phyloP scores from a whole-genome alignment of 257 asterid genomes.

The Lithospermum erythrorhizon region DNA sequence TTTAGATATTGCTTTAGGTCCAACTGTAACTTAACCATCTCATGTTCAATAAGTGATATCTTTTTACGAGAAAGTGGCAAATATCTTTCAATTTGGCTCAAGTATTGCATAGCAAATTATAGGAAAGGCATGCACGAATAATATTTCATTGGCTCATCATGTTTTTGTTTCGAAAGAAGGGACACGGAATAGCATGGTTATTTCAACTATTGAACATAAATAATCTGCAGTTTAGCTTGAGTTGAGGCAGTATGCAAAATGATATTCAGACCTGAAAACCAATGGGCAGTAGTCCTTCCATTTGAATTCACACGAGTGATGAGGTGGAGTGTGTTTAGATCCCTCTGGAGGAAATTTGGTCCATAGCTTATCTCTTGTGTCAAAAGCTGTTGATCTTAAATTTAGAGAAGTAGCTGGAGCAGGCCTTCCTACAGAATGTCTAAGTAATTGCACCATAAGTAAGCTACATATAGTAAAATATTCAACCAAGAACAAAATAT shows the following conservation, averaged over 20 bases:
- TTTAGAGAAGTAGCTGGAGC: slow-evolving; percentile 61
- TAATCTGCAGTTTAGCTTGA: too few relatives aligned
- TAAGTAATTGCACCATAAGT: slow-evolving; percentile 28
- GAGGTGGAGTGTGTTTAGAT: slow-evolving; percentile 88
- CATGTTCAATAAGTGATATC: too few relatives aligned
- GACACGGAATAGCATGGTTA: background rate
- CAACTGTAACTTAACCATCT: background rate
- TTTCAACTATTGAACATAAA: background rate
- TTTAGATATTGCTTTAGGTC: background rate
- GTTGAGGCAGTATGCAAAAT: background rate
- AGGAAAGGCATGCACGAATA: background rate
- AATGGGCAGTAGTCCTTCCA: slow-evolving; percentile 94
- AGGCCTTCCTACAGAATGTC: slow-evolving; percentile 87
- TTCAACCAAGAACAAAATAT: background rate
- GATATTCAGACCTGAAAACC: slow-evolving; percentile 57
- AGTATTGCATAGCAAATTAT: background rate
- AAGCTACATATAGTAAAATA: slow-evolving; percentile 13
- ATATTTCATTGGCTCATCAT: background rate
- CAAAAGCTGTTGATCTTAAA: slow-evolving; percentile 55
- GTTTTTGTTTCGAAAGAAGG: background rate
- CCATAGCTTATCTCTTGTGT: slow-evolving; percentile 69
- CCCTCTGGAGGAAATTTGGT: slow-evolving; percentile 78
- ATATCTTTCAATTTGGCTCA: background rate
- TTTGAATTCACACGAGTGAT: slow-evolving; percentile 75
- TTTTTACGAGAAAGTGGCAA: background rate